Base-by-base conservation (phyloP, 139 green algal genomes). In the Picochlorum sp. region DNA sequence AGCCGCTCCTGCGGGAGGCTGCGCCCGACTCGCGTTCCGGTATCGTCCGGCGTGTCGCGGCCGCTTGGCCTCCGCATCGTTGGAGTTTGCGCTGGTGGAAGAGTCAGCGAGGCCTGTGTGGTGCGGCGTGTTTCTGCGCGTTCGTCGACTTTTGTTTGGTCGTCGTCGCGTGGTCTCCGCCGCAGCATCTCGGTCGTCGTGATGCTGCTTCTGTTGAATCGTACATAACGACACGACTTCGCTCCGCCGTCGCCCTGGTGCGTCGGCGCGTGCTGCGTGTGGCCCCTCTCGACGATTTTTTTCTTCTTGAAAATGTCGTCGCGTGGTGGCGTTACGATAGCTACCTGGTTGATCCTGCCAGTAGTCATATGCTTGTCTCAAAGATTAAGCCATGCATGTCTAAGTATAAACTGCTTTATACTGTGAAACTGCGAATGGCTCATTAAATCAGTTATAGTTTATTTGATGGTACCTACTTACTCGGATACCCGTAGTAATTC, bases 361-460 rank as follows among this genome's bases (percentile, higher is more conserved):
- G 85, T 95, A 93, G 86, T 93, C 86, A 93, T 93, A 93, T 95
- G 88, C 86, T 95, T 92, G 89, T 94, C 89, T 92, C 89, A 94
- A 94, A 94, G 87, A 94, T 96, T 96, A 94, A 94, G 87, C 87
- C 89, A 95, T 96, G 89, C 89, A 96, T 95, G 89, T 96, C 89
- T 95, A 95, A 96, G 89, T 96, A 96, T 96, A 96, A 92, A 89
- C 88, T 89, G 80, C 73, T 92, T 84, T 95, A 95, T 97, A 97
- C 90, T 93, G 89, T 94, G 90, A 97, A 97, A 97, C 89, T 97
- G 89, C 91, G 91, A 97, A 96, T 96, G 91, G 89, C 91, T 97
- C 90, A 97, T 97, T 97, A 97, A 95, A 97, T 97, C 88, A 97
- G 88, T 96, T 95, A 96, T 95, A 95, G 86, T 97, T 96, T 95